phyloP scores from a whole-genome alignment of 2,329 filamentous ascomycete species.

The Exophiala sideris region DNA sequence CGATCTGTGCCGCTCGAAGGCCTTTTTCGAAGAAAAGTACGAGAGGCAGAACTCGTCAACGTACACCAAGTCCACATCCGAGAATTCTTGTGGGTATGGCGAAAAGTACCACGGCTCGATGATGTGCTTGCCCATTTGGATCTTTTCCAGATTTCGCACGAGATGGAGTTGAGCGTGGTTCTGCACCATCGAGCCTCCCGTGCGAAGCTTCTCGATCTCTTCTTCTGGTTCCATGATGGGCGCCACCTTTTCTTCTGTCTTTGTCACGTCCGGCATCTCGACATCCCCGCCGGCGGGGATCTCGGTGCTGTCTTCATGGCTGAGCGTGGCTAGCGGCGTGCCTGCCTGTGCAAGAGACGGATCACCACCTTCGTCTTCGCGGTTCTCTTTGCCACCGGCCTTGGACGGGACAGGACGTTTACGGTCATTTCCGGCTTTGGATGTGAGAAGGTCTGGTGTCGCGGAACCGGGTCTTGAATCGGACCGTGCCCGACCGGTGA shows the following conservation, averaged over 20 bases:
- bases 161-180: constrained; percentile 95
- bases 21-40: constrained; percentile 80
- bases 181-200: constrained; percentile 96
- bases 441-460: constrained; percentile 52
- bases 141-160: constrained; percentile 87
- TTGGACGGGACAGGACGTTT: constrained; percentile 50
- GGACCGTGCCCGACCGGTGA: constrained; percentile 39
- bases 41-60: constrained; percentile 96
- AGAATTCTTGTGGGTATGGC: constrained; percentile 86
- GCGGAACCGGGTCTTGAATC: constrained; percentile 54
- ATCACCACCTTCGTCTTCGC: constrained; percentile 36
- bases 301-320: constrained; percentile 29
- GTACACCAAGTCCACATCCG: constrained; percentile 83
- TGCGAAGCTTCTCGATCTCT: constrained; percentile 93
- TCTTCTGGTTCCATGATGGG: constrained; percentile 39
- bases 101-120: constrained; percentile 99
- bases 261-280: constrained; percentile 43
- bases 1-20: constrained; percentile 77
- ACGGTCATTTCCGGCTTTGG: constrained; percentile 46
- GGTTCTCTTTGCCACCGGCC: constrained; percentile 60
- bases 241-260: constrained; percentile 34
- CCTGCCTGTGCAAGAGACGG: constrained; percentile 32
- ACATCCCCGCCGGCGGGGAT: constrained; percentile 34
- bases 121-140: constrained; percentile 90
- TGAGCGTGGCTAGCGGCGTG: constrained; percentile 36